Base-by-base conservation (phyloP, 768 basidiomycete species). In the Suillus bovinus region DNA sequence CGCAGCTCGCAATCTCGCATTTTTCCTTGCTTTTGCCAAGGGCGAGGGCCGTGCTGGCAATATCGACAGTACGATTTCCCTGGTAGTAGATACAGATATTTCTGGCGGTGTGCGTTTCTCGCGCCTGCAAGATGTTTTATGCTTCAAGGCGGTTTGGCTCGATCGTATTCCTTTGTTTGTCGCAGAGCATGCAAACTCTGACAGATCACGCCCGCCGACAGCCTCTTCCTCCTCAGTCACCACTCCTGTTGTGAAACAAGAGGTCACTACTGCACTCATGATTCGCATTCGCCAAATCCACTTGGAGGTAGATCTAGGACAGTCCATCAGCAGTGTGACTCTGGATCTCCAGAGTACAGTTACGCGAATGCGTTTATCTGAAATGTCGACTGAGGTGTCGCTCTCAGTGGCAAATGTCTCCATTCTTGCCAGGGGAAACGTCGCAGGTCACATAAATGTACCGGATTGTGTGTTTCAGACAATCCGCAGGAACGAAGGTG, bases 141-240 rank as follows among this genome's bases (percentile, higher is more conserved):
- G 93, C 73, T 94, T 96, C 83, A 96, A 96, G 73, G 94, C 94
- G 6, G 93, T 96, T 14, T 96, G 94, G 93, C 73, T 96, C 52
- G 94, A 96, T 69, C 86, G 87, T 41, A 92, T 96, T 31, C 92
- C 93, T 0, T 77, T 91, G 9, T 84, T 95, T 68, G 84, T 85
- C 22, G 73, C 79, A 42, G 81, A 76, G 39, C 36, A 68, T 42
- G 50, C 75, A 55, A 58, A 59, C 56, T 71, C 70, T 38, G 41
- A 39, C 64, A 55, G 58, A 61, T 63, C 62, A 61, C 61, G 68
- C 22, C 58, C 71, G 14, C 46, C 65, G 9, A 61, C 71, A 53
- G 61, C 68, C 17, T 57, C 67, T 27, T 63, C 68, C 20, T 65
- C 67, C 9, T 55, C 49, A n/a, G 36, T 38, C 62, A 14, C 49